phyloP scores from a whole-genome alignment of 768 basidiomycete genomes.

The Albatrellus ellisii region DNA sequence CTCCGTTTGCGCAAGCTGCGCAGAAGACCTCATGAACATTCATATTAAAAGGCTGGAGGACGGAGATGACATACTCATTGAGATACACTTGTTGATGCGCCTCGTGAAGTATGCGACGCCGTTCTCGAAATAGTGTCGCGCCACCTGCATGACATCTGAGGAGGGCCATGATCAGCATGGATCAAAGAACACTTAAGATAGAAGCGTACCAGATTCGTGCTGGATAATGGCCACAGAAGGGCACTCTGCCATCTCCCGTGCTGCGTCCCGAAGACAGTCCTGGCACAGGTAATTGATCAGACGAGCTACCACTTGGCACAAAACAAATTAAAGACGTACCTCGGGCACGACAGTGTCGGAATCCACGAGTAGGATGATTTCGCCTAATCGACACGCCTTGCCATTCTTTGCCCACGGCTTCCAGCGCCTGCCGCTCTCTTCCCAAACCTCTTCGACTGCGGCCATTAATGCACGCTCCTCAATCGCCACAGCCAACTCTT shows the following conservation, averaged over 20 bases:
- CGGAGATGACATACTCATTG: slow-evolving; percentile 17
- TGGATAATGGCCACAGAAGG: slow-evolving; percentile 39
- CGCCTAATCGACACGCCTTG: slow-evolving; percentile 28
- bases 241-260: slow-evolving; percentile 33
- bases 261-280: slow-evolving; percentile 41
- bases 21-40: background rate
- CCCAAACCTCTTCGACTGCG: slow-evolving; percentile 39
- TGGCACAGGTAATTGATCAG: background rate
- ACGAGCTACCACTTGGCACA: background rate
- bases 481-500: slow-evolving; percentile 21
- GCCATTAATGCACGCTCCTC: slow-evolving; percentile 37
- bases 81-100: slow-evolving; percentile 33
- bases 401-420: slow-evolving; percentile 24
- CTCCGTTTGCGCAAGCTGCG: slow-evolving; percentile 27
- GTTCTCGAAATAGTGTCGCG: slow-evolving; percentile 38
- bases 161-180: slow-evolving; percentile 11
- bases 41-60: background rate
- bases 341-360: slow-evolving; percentile 38
- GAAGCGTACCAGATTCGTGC: slow-evolving; percentile 28
- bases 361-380: slow-evolving; percentile 35
- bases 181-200: slow-evolving; percentile 9
- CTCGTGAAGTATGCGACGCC: slow-evolving; percentile 35
- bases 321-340: slow-evolving; percentile 9
- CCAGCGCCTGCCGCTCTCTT: slow-evolving; percentile 20
- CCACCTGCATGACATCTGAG: slow-evolving; percentile 42